Conservation (phyloP, 768 basidiomycete genomes). For the Suillus paluster region DNA sequence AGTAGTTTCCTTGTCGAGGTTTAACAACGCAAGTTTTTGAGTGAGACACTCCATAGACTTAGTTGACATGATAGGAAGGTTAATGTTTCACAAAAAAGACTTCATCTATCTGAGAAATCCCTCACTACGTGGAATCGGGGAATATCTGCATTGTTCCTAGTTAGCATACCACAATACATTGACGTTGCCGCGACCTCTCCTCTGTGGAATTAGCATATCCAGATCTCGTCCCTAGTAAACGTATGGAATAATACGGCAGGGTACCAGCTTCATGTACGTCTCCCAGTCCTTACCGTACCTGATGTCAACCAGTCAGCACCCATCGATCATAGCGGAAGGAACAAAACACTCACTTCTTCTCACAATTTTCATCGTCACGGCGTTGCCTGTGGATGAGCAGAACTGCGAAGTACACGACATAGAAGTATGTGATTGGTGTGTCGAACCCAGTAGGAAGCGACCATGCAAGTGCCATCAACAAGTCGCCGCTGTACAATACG, state of each 20-base stretch:
- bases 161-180: not conserved
- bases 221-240: constrained; percentile 54
- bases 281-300: constrained; percentile 96
- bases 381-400: constrained; percentile 89
- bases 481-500: constrained; percentile 62
- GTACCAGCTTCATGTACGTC: constrained; percentile 85
- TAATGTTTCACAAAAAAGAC: not conserved
- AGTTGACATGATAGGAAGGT: no score
- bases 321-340: constrained; percentile 2
- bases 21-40: not conserved
- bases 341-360: constrained; percentile 72
- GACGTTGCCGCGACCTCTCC: not conserved
- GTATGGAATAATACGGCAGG: constrained; percentile 85
- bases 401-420: constrained; percentile 85
- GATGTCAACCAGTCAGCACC: not conserved
- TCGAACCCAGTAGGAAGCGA: constrained; percentile 90
- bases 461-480: constrained; percentile 92
- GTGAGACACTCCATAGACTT: no score
- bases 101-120: not conserved
- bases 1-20: not conserved
- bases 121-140: not conserved
- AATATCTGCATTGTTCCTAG: not conserved
- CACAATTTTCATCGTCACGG: constrained; percentile 91
- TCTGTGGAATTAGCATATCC: not conserved
- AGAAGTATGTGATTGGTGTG: constrained; percentile 96